These are phyloP conservation scores for Aphanocladium album DNA, from an alignment of 2,329 filamentous ascomycete species.

Conservation along the genomic window DNA sequence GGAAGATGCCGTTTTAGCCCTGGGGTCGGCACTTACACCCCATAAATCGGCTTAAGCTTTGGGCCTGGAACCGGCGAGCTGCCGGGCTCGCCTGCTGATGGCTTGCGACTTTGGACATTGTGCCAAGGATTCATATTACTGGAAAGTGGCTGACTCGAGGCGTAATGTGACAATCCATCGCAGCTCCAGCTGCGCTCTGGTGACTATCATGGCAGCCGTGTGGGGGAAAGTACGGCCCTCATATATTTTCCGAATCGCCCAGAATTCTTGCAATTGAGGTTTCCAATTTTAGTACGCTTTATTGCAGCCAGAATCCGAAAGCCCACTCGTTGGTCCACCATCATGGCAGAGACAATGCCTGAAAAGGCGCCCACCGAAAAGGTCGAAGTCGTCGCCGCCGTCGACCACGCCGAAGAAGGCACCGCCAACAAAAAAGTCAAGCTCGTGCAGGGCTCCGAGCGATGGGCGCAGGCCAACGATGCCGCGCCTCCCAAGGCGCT, in stretches of 20 bases:
- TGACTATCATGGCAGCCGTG: too few relatives aligned
- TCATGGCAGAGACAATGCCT: neutral
- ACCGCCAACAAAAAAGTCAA: neutral
- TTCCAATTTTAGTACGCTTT: neutral
- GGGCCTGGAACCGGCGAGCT: neutral
- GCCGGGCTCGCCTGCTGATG: neutral
- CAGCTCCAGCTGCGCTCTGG: too few relatives aligned
- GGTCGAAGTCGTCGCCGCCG: neutral
- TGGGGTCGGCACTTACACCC: neutral
- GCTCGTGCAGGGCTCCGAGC: conserved; percentile 2
- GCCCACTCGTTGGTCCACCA: neutral
- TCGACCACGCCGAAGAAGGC: conserved; percentile 1
- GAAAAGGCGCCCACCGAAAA: neutral
- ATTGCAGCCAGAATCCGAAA: neutral
- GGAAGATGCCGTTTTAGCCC: neutral
- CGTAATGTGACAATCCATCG: conserved; percentile 1
- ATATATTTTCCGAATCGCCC: neutral
- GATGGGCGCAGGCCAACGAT: conserved; percentile 1
- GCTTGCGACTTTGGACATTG: too few relatives aligned
- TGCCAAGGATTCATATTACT: neutral
- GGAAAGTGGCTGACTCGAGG: neutral
- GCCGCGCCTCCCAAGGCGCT: neutral
- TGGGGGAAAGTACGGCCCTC: neutral
- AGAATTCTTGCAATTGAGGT: neutral
- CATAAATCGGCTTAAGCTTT: neutral